Base-by-base conservation (phyloP, 768 basidiomycete species). In the Naganishia kalamii region DNA sequence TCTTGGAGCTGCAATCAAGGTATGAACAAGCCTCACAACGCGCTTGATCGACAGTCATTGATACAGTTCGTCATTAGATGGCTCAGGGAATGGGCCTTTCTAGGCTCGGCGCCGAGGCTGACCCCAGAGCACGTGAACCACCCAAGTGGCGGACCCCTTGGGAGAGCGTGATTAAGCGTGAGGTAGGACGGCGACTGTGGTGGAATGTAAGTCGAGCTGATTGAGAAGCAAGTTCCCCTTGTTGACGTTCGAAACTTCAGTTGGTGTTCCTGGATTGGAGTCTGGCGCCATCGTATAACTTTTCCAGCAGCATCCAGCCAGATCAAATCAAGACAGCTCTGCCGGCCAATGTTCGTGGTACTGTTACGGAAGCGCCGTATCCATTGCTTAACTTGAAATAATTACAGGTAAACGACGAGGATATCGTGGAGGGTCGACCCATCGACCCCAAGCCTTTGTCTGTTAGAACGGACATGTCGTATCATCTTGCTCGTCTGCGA, bases 301-400 rank as follows among this genome's bases (percentile, higher is more conserved):
- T 73, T 49, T 71, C 70, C 17, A 73, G 70, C 33, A 74, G 71
- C 47, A 75, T 79, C 11, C 74, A 76, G 27, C 77, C 78, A 32
- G 77, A 79, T 71, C 77, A 78, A 50, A 79, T 79, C 72, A 77
- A 75, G 63, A 78, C 77, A 21, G 75, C 76, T 17, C 61, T 78
- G 7, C 78, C 78, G 1, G 70, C 73, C 7, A 79, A 79, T 60
- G 69, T 57, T 37, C 12, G 54, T 40, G 4, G 37, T 12, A 35
- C 12, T 23, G 23, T 17, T 40, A 63, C 32, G 11, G 52, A n/a
- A n/a, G 10, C 23, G 4, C 23, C 21, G 6, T 17, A 19, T 4
- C 12, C 30, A 4, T 50, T 1, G 17, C 6, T 27, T 44, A 6
- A 65, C 17, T 4, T 40, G 4, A 3, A 19, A 13, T 69, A 12